These are phyloP conservation scores for Macrolepiota dolichaula DNA, from an alignment of 768 basidiomycete genomes.

Conservation along the genomic window DNA sequence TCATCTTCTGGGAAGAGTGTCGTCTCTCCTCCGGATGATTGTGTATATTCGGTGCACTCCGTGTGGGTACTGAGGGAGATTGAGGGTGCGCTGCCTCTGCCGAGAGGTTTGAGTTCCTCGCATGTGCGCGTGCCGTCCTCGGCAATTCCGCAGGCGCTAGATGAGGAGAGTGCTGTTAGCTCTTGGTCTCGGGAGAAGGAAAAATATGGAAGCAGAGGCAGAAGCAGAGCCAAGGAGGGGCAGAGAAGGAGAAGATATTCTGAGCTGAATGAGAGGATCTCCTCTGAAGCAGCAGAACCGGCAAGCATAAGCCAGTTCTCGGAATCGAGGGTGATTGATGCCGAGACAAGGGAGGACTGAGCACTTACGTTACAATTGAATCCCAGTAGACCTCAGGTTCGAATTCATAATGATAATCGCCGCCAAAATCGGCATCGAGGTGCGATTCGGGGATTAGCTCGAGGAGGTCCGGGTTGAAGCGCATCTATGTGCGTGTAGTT, in stretches of 20 bases:
- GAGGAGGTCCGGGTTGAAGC: slow-evolving; percentile 80
- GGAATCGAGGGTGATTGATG: background rate
- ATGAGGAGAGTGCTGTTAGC: background rate
- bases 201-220: background rate
- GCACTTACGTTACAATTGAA: slow-evolving; percentile 62
- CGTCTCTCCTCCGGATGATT: background rate
- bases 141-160: slow-evolving; percentile 52
- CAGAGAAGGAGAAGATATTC: background rate
- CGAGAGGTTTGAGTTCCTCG: background rate
- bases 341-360: background rate
- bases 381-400: slow-evolving; percentile 77
- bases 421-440: slow-evolving; percentile 82
- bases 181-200: background rate
- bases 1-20: too few species aligned
- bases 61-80: background rate
- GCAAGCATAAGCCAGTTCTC: background rate
- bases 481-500: slow-evolving; percentile 49
- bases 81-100: background rate
- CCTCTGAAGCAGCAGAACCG: background rate
- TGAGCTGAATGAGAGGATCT: background rate
- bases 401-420: slow-evolving; percentile 70
- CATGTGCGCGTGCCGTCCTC: slow-evolving; percentile 48
- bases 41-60: too few species aligned
- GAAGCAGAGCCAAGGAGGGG: background rate
- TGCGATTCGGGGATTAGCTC: slow-evolving; percentile 75